A percentile compares a stretch with the other conserved stretches of the same genome.
Evolutionary conservation across 1,284 basidiomycete species (phyloP).

Genomic region (Cryptococcus sp.): DNA sequence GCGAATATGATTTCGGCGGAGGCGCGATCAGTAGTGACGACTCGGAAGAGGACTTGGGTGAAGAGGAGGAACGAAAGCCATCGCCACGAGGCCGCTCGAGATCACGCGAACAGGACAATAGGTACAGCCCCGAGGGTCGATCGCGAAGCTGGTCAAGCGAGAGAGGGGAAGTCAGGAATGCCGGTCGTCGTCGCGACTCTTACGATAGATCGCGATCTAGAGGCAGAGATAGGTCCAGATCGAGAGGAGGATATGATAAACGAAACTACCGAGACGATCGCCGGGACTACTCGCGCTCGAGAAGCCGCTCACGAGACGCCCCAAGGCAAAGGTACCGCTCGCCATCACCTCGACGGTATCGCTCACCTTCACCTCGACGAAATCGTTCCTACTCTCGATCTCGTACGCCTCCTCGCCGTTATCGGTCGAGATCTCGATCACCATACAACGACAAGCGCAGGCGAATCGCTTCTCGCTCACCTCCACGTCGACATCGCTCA

Average conservation of each 20-base stretch:
- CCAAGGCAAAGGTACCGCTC: conserved; percentile 3
- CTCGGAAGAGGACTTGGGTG: conserved; percentile 25
- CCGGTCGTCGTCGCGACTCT: background rate
- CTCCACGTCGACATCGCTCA: conserved; percentile 6
- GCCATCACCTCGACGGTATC: conserved; percentile 5
- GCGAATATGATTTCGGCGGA: conserved; percentile 69
- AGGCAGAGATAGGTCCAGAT: background rate
- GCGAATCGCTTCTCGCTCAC: conserved; percentile 7
- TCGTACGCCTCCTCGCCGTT: conserved; percentile 2
- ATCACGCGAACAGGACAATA: conserved; percentile 2
- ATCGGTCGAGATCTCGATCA: conserved; percentile 7
- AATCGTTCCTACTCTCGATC: conserved; percentile 7
- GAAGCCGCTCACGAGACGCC: conserved; percentile 1
- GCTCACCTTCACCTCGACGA: conserved; percentile 5
- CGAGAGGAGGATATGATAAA: background rate
- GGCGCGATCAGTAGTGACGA: conserved; percentile 24
- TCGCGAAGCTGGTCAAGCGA: background rate
- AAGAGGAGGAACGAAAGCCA: conserved; percentile 4
- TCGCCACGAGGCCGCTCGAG: conserved; percentile 2
- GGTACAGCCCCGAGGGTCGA: background rate
- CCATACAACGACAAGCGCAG: conserved; percentile 5
- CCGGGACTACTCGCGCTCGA: conserved; percentile 4
- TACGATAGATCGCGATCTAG: background rate
- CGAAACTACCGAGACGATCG: background rate
- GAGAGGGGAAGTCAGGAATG: background rate